A percentile compares a stretch with the other conserved stretches of the same genome.
These are phyloP conservation scores for Auxenochlorella protothecoides DNA, from an alignment of 139 green algal genomes.

Conservation along the genomic window DNA sequence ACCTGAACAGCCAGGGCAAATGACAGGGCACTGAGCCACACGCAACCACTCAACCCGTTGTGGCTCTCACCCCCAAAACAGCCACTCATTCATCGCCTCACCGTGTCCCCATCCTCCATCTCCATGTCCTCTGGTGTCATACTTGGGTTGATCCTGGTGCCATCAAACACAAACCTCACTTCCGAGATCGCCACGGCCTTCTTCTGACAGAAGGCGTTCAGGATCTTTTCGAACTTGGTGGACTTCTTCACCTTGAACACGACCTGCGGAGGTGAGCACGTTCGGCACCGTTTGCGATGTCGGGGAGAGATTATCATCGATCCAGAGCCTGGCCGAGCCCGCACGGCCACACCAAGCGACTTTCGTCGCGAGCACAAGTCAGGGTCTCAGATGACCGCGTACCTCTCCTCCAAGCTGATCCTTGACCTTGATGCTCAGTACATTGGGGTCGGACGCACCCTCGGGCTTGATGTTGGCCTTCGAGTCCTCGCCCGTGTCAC, in stretches of 20 bases:
- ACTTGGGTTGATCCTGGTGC: conserved; percentile 2
- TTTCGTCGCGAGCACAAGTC: no score
- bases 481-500: conserved; percentile 7
- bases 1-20: background rate
- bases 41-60: no score
- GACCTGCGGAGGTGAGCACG: conserved; percentile 7
- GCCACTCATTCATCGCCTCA: background rate
- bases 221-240: conserved; percentile 31
- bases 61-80: no score
- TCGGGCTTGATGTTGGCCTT: no score
- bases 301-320: no score
- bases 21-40: background rate
- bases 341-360: no score
- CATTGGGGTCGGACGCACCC: no score
- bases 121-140: conserved; percentile 4
- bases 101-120: conserved; percentile 20
- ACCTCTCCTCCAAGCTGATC: conserved; percentile 26
- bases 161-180: conserved; percentile 30
- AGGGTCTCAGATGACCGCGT: background rate
- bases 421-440: conserved; percentile 24
- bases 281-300: no score
- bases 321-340: no score
- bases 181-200: conserved; percentile 14
- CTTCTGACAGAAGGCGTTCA: conserved; percentile 26
- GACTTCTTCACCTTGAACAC: conserved; percentile 32